Evolutionary conservation across 345 rosid species (phyloP).

Genomic region (Lepidium sativum): DNA sequence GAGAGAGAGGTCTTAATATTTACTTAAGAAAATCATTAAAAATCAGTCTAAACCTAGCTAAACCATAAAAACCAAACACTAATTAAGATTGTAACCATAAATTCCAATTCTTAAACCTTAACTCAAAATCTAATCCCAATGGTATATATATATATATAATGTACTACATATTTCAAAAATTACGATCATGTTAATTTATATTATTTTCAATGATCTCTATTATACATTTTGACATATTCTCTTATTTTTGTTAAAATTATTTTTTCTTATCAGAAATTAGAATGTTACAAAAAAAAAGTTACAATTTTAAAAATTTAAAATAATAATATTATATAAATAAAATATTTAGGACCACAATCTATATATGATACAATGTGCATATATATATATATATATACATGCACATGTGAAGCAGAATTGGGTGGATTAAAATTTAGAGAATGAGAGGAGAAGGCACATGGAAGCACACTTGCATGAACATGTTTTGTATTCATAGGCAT

Average conservation of each 20-base stretch:
- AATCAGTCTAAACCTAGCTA: background rate
- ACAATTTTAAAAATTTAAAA: no score
- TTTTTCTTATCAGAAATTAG: background rate
- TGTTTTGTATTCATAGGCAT: constrained; percentile 22
- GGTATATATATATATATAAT: no score
- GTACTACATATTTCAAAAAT: background rate
- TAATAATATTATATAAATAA: background rate
- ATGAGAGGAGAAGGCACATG: constrained; percentile 29
- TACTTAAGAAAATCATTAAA: background rate
- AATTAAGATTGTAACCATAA: background rate
- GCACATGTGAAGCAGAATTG: constrained; percentile 23
- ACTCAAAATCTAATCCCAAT: no score
- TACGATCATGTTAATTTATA: background rate
- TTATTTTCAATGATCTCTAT: background rate
- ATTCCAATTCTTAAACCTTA: background rate
- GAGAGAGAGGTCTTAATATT: constrained; percentile 20
- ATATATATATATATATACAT: background rate
- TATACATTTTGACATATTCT: background rate
- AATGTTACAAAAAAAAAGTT: no score
- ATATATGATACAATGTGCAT: constrained; percentile 1
- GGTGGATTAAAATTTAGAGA: constrained; percentile 11
- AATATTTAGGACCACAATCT: constrained; percentile 2
- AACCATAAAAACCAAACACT: background rate
- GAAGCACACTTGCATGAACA: constrained; percentile 30
- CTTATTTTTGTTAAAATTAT: background rate